These are phyloP conservation scores for Scutellaria barbata DNA, from an alignment of 257 asterid genomes.

Conservation along the genomic window DNA sequence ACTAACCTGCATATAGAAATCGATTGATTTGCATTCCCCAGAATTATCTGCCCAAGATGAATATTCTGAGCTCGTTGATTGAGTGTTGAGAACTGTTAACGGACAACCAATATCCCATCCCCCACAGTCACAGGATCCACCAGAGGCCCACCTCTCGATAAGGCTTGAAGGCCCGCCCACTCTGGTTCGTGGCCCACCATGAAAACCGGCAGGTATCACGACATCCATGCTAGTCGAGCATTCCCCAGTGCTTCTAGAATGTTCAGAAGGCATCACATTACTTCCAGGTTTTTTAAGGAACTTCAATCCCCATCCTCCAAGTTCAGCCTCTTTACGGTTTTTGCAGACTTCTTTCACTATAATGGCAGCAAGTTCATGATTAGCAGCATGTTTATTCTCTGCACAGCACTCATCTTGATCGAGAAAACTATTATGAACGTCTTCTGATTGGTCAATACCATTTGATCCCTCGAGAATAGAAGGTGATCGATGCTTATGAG, in stretches of 20 bases:
- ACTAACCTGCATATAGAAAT: slow-evolving; percentile 77
- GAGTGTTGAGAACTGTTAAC: slow-evolving; percentile 56
- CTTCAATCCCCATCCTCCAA: slow-evolving; percentile 95
- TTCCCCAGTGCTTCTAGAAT: slow-evolving; percentile 45
- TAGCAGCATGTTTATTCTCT: slow-evolving; percentile 45
- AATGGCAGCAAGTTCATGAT: slow-evolving; percentile 80
- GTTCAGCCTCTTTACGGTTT: slow-evolving; percentile 47
- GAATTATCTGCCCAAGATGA: slow-evolving; percentile 38
- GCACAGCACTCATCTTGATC: slow-evolving; percentile 28
- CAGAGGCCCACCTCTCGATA: slow-evolving; percentile 73
- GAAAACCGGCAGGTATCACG: slow-evolving; percentile 78
- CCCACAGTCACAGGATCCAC: slow-evolving; percentile 91
- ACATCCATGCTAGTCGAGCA: slow-evolving; percentile 72
- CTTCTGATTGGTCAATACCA: slow-evolving; percentile 50
- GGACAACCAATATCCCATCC: slow-evolving; percentile 98
- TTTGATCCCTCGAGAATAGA: slow-evolving; percentile 50
- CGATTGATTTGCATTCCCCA: slow-evolving; percentile 64
- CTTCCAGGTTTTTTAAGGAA: slow-evolving; percentile 61
- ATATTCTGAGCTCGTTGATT: slow-evolving; percentile 34
- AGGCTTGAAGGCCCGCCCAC: slow-evolving; percentile 78
- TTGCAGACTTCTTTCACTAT: slow-evolving; percentile 55
- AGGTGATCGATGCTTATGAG: slow-evolving; percentile 48
- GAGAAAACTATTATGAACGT: slow-evolving; percentile 29
- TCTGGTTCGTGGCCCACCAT: slow-evolving; percentile 77
- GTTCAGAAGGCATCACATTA: slow-evolving; percentile 32